Evolutionary conservation across 2,329 filamentous ascomycete species (phyloP), one percentile per base, ranked within the genome.

Genomic region (Cucurbitaria berberidis): DNA sequence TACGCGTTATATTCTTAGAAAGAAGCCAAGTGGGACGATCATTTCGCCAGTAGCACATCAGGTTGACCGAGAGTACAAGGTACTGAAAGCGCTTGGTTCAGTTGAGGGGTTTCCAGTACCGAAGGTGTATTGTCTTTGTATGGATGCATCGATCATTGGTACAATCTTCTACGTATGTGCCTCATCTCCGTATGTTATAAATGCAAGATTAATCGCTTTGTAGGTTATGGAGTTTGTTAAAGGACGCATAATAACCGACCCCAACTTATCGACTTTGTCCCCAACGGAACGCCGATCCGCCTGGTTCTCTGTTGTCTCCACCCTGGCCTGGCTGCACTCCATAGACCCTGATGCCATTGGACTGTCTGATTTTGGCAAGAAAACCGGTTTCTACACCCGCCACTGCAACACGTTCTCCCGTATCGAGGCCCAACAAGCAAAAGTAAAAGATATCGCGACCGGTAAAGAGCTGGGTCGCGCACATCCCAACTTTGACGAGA

Each of bases 31-130:
- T 4, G 93, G 93, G 57, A 88, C 88, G 76, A 88, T 98, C 36
- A 84, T 98, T 45, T 96, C 91, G 67, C 91, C 91, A 76, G 93
- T 93, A 2, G 95, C 95, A 10, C 95, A 98, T 80, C 89, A 93
- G 75, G 92, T 98, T 67, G 93, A 98, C 79, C 89, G 95, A 67
- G 93, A 98, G 78, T 95, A 93, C 78, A 87, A 88, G 69, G 89
- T 97, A 65, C 87, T 98, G 70, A 85, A 90, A 73, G 92, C 93
- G 2, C 83, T 98, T 19, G 69, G 69, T 5, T 84, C 84, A 49
- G 78, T 77, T 39, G 93, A 90, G n/a, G 86, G 89, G 67, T 91
- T 97, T 10, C 90, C 93, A 0, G 91, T 96, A 0, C 93, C 93
- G 3, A 88, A 84, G 73, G 86, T 90, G 3, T 90, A 91, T 75